phyloP scores from a whole-genome alignment of 805 yeast genomes.

The Myxozyma kluyveri region DNA sequence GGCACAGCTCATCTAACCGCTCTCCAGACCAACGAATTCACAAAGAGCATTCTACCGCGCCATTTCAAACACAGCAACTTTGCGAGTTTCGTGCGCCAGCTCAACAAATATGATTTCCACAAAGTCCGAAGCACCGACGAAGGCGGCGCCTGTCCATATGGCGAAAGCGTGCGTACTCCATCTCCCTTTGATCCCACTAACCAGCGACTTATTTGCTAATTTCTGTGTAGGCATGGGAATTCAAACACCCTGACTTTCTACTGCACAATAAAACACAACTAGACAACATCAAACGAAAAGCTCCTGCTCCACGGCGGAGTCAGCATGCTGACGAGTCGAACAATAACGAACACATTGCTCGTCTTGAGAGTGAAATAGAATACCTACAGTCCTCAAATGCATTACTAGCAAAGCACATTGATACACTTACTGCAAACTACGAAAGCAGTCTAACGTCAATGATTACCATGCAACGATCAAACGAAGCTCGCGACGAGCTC shows the following conservation, averaged over 20 bases:
- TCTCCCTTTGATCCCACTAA: neutral
- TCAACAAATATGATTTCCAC: conserved; percentile 96
- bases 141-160: conserved; percentile 53
- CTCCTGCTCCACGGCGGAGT: conserved; percentile 31
- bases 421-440: conserved; percentile 19
- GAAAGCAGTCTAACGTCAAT: conserved; percentile 23
- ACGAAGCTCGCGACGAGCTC: conserved; percentile 31
- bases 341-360: conserved; percentile 20
- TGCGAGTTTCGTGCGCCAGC: conserved; percentile 90
- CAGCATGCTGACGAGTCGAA: conserved; percentile 11
- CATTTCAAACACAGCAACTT: conserved; percentile 95
- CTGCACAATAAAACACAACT: conserved; percentile 73
- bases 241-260: conserved; percentile 84
- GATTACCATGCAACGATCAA: conserved; percentile 30
- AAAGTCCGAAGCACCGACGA: conserved; percentile 79
- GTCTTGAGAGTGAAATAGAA: conserved; percentile 28
- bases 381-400: conserved; percentile 22
- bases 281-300: conserved; percentile 65
- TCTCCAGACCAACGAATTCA: conserved; percentile 69
- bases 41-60: conserved; percentile 80
- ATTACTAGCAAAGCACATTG: conserved; percentile 24
- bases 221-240: conserved; percentile 72
- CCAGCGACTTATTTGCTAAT: neutral
- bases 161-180: conserved; percentile 46
- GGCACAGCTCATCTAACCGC: neutral